A percentile compares a stretch with the other conserved stretches of the same genome.
These are phyloP conservation scores for Phytophthora pseudosyringae DNA, from an alignment of 352 stramenopile species.

Conservation along the genomic window DNA sequence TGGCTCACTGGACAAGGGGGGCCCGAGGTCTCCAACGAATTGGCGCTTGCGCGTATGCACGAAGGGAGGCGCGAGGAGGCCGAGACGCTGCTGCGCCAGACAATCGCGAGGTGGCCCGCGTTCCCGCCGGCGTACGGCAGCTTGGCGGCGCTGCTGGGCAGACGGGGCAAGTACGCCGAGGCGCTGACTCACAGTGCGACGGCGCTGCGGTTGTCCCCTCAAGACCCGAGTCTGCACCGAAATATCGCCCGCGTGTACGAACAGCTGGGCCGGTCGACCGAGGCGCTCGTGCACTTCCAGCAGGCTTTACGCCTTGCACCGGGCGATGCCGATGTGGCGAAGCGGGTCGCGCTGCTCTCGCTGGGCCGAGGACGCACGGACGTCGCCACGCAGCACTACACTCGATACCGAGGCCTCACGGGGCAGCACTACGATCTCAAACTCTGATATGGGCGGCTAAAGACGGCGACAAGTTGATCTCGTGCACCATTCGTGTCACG, in stretches of 20 bases:
- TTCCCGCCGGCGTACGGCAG: constrained; percentile 67
- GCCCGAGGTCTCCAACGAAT: constrained; percentile 67
- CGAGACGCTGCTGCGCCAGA: constrained; percentile 45
- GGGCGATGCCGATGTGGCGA: constrained; percentile 43
- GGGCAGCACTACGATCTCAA: constrained; percentile 72
- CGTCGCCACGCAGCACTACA: constrained; percentile 47
- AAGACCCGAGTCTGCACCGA: constrained; percentile 57
- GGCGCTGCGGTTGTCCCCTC: constrained; percentile 47
- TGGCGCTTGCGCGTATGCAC: constrained; percentile 59
- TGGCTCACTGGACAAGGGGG: constrained; percentile 61
- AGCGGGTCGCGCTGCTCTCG: constrained; percentile 53
- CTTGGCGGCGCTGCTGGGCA: constrained; percentile 54
- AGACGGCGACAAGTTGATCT: constrained; percentile 19
- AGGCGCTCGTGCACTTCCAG: constrained; percentile 59
- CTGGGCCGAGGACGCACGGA: constrained; percentile 39
- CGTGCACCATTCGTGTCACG: constrained; percentile 7
- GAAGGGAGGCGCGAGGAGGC: constrained; percentile 50
- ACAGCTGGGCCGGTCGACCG: constrained; percentile 48
- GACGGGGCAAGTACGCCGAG: constrained; percentile 49
- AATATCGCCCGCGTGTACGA: constrained; percentile 69
- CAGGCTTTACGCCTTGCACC: constrained; percentile 42
- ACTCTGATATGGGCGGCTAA: constrained; percentile 41
- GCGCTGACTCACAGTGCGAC: constrained; percentile 45
- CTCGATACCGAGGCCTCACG: constrained; percentile 45
- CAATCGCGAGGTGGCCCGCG: constrained; percentile 51